Evolutionary conservation across 768 basidiomycete genomes (phyloP), one percentile per base, ranked within the genome.

Genomic region (Dentipellis sp.): DNA sequence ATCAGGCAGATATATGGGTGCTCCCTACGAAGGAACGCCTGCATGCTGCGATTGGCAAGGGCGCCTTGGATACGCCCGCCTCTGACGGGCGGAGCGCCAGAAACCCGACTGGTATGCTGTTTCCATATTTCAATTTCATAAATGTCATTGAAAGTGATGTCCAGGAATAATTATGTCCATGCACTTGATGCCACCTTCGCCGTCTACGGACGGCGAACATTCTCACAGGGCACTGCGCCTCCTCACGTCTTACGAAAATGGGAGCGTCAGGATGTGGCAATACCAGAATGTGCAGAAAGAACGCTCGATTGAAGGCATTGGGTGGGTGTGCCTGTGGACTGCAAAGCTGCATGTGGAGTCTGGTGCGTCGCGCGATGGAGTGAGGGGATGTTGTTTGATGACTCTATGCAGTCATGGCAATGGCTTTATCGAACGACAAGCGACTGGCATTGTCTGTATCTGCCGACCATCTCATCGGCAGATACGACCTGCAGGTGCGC

Each of bases 101-200:
- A 51, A 76, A 75, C 40, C 78, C 80, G 46, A 79, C 83, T 19
- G 88, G 88, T 82, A 49, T 4, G 63, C 59, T 19, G 16, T 17
- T 7, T 12, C 5, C 47, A 29, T 21, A 10, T 17, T 10, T 45
- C 9, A n/a, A n/a, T n/a, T n/a, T n/a, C n/a, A 14, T n/a, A 19
- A 21, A 12, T 23, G 21, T 29, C 36, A 9, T 39, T 37, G 23
- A 34, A 34, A n/a, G 17, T 38, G 38, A 10, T 35, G 39, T 50
- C 45, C 61, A 90, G 93, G 93, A 0, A 86, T 94, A 51, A 83
- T 97, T 63, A 99, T 97, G 95, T 82, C 88, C 0, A 67, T 94
- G 58, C 85, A 91, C 63, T 72, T 97, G 1, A 83, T 80, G 19
- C 54, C 52, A 1, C 38, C 56, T 23, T n/a, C 57, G 16, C 37